Base-by-base conservation (phyloP, 176 grass and related monocot genomes). In the Ensete ventricosum region DNA sequence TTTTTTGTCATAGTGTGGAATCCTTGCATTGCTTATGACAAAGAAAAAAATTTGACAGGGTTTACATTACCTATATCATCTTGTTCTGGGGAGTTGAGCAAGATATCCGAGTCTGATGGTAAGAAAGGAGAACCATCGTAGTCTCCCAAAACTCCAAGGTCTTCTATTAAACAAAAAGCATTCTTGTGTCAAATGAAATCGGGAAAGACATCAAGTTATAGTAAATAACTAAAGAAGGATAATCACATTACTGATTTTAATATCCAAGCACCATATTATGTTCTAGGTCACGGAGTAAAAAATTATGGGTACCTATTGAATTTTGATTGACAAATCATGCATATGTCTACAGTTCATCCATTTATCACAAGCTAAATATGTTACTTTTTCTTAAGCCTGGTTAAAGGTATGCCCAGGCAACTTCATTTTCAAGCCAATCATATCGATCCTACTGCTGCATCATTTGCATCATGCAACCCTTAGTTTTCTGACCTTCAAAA, bases 111-210 rank as follows among this genome's bases (percentile, higher is more conserved):
- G 76, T 97, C 93, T 3, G 90, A 90, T 54, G 90, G 85, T 74
- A 97, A 85, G 82, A 97, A 97, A 53, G 90, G 93, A 57, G 90
- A 88, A 63, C 93, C 93, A 1, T 84, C 78, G 51, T 97, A 93
- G 72, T 97, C 90, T 77, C 92, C 93, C 24, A 97, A 80, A 53
- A 78, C 93, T 76, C 86, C 93, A 81, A 97, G 81, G 65, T 97
- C 93, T 97, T 83, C 63, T 11, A 43, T 43, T 6, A 43, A 43
- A 4, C 34, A 72, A 29, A 8, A 13, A 7, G 29, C 25, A 53
- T 52, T 5, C 70, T 22, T 10, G 20, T 23, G 19, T 52, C 22
- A 57, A 72, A 50, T n/a, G 8, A 50, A 70, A 11, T 54, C 17
- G 2, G 7, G 34, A 43, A 55, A 70, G 29, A 34, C 29, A 34